Percentiles rank a stretch among this genome's conserved stretches.
These are phyloP conservation scores for Aechmea fasciata DNA, from an alignment of 176 grass and related monocot genomes.

Conservation along the genomic window DNA sequence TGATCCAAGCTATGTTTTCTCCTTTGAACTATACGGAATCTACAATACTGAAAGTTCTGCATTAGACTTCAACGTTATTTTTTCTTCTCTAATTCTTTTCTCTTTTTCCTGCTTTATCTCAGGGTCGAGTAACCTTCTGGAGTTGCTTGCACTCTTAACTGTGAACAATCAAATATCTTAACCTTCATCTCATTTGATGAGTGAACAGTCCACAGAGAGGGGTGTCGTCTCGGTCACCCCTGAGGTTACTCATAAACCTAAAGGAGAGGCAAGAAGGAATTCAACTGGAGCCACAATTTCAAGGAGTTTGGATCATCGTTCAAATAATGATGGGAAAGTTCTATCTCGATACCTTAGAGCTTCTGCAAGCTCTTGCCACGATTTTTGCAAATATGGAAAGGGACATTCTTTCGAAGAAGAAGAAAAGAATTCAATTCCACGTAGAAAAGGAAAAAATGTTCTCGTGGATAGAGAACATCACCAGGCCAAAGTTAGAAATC, in stretches of 20 bases:
- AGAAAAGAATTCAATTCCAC: slow-evolving; percentile 2
- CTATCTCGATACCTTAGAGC: slow-evolving; percentile 62
- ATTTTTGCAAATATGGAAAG: slow-evolving; percentile 83
- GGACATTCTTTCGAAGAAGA: slow-evolving; percentile 35
- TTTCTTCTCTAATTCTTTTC: not conserved
- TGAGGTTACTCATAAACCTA: not conserved
- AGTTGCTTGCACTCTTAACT: not conserved
- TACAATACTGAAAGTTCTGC: not conserved
- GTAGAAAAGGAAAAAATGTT: not conserved
- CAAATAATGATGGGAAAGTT: slow-evolving; percentile 33
- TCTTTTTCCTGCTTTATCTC: not conserved
- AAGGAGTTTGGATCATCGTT: slow-evolving; percentile 26
- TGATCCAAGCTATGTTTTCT: not conserved
- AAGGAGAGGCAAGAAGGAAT: slow-evolving; percentile 3
- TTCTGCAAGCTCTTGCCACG: slow-evolving; percentile 76
- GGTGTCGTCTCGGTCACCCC: not conserved
- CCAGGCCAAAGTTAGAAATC: not conserved
- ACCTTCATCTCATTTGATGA: slow-evolving; percentile 3
- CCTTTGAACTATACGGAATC: not conserved
- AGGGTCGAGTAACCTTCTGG: not conserved
- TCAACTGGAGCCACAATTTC: slow-evolving; percentile 32
- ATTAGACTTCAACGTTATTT: not conserved
- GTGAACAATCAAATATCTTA: not conserved
- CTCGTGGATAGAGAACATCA: not conserved
- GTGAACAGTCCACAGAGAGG: not conserved